These are phyloP conservation scores for Fusarium cicatricum DNA, from an alignment of 2,329 filamentous ascomycete genomes.

Conservation along the genomic window DNA sequence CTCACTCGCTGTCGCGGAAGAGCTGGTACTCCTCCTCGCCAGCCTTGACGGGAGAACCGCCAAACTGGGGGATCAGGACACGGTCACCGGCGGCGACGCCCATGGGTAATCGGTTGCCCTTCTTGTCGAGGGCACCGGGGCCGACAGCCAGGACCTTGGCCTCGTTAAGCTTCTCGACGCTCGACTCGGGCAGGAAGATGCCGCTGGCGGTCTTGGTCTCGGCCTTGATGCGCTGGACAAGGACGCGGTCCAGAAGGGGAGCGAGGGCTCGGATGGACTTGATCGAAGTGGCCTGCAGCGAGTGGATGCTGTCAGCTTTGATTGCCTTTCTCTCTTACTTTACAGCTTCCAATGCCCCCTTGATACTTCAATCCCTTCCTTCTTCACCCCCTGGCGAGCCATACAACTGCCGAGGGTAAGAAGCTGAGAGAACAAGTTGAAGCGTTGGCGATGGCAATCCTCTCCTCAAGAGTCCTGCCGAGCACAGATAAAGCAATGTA, in stretches of 20 bases:
- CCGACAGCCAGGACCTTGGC: slow-evolving; percentile 95
- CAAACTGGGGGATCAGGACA: slow-evolving; percentile 96
- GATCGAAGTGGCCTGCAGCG: slow-evolving; percentile 72
- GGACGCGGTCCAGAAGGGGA: slow-evolving; percentile 96
- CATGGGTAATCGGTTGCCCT: slow-evolving; percentile 87
- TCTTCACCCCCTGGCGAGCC: neutral
- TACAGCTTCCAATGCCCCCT: neutral
- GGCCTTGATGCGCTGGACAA: slow-evolving; percentile 97
- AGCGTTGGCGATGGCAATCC: slow-evolving; percentile 3
- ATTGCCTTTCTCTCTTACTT: neutral
- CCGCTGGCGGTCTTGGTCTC: slow-evolving; percentile 95
- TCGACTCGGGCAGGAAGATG: slow-evolving; percentile 97
- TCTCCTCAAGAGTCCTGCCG: neutral
- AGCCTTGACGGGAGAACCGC: slow-evolving; percentile 94
- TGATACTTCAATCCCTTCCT: slow-evolving; percentile 1
- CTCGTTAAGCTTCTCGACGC: slow-evolving; percentile 98
- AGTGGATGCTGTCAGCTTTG: slow-evolving; percentile 9
- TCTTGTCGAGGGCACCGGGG: slow-evolving; percentile 85
- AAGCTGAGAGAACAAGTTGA: slow-evolving; percentile 13
- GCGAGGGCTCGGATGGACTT: slow-evolving; percentile 95
- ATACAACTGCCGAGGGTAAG: slow-evolving; percentile 36
- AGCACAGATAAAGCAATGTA: slow-evolving; percentile 9
- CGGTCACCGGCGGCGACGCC: slow-evolving; percentile 86
- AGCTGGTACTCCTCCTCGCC: slow-evolving; percentile 96
- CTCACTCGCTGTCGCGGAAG: slow-evolving; percentile 98